These are phyloP conservation scores for Trichosporon sp. DNA, from an alignment of 1,284 basidiomycete species.

Conservation along the genomic window DNA sequence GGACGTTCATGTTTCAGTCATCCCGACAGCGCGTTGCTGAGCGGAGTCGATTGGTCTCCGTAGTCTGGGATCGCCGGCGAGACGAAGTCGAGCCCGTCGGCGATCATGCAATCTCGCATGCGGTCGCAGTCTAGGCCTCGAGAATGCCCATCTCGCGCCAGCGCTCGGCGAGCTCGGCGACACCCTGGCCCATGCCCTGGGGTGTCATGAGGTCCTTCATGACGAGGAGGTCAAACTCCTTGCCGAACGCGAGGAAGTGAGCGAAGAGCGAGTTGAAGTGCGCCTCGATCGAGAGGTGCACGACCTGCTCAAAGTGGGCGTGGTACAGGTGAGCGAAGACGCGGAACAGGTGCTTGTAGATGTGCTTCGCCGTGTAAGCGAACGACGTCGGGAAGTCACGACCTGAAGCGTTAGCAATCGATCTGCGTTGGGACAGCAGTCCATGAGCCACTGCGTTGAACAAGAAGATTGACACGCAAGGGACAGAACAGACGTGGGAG, in stretches of 20 bases:
- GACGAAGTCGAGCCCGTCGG: no score
- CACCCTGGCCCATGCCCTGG: constrained; percentile 48
- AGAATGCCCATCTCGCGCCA: constrained; percentile 80
- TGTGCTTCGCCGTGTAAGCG: constrained; percentile 87
- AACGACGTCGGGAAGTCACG: constrained; percentile 85
- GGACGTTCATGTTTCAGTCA: no score
- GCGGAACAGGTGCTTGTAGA: constrained; percentile 92
- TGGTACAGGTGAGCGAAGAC: constrained; percentile 98
- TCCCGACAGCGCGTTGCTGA: no score
- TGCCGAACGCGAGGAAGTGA: constrained; percentile 85
- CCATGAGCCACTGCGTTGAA: no score
- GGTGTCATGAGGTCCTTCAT: constrained; percentile 62
- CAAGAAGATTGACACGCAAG: neutral
- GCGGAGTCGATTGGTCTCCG: no score
- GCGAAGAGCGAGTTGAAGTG: constrained; percentile 98
- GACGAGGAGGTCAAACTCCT: constrained; percentile 80
- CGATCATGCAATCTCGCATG: no score
- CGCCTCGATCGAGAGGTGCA: constrained; percentile 90
- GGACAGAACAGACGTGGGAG: no score
- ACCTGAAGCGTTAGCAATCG: constrained; percentile 51
- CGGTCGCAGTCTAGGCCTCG: constrained; percentile 46
- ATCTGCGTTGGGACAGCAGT: neutral
- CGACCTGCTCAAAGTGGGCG: constrained; percentile 81
- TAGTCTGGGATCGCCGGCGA: no score
- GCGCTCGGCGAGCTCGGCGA: constrained; percentile 80